Evolutionary conservation across 805 yeast species (phyloP), one percentile per base, ranked within the genome.

Genomic region (Wickerhamiella lipophila): DNA sequence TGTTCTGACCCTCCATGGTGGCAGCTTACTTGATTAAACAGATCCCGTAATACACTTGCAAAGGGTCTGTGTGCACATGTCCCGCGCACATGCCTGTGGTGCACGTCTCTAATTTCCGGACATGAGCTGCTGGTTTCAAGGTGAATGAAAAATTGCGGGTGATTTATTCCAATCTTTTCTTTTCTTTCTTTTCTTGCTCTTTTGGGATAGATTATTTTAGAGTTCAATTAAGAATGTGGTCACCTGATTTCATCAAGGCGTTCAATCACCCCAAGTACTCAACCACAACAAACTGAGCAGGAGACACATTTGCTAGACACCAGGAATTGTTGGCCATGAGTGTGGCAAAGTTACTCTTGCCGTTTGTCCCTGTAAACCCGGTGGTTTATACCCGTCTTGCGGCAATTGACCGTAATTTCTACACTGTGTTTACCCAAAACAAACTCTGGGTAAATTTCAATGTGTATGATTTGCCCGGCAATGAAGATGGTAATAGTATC

Each of bases 1-100:
- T 52, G n/a, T 46, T 49, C 65, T 58, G 64, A 13, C 46, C 41
- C 26, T 41, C 49, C 40, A 36, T 39, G 22, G 42, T 38, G 26
- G 27, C 27, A 22, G 42, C 27, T 22, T 38, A 23, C 42, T 22
- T 22, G 42, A 21, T 23, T n/a, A 29, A 7, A 29, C 32, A 29
- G n/a, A 23, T 23, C 26, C 8, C 26, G 8, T 23, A 5, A 8
- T 23, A 23, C 26, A 5, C 26, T 6, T 5, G 26, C 8, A 23
- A 23, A 23, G 8, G n/a, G n/a, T n/a, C n/a, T n/a, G n/a, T n/a
- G n/a, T n/a, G n/a, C n/a, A n/a, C n/a, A n/a, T n/a, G n/a, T n/a
- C n/a, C n/a, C n/a, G n/a, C n/a, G n/a, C 27, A 25, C 9, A 6
- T 11, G 32, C 13, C 32, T 29, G 32, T 11, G 11, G 32, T 13